Evolutionary conservation across 805 yeast species (phyloP).

Genomic region (Debaryomyces tyrocola): DNA sequence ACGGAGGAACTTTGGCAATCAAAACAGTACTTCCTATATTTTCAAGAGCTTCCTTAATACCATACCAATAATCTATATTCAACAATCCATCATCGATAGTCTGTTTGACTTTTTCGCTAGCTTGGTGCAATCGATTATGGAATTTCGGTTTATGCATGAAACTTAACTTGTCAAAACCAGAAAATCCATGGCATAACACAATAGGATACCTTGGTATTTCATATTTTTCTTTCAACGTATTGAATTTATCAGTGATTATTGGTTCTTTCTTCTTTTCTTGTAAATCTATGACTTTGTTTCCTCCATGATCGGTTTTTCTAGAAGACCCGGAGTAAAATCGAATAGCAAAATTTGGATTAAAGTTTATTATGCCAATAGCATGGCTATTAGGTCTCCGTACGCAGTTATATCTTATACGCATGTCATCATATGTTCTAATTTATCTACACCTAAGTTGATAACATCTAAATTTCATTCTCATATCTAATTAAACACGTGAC

Average conservation of each 20-base stretch:
- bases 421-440: neutral
- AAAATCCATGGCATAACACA: conserved; percentile 82
- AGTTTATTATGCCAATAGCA: no score
- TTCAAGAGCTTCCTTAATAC: conserved; percentile 63
- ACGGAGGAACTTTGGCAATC: conserved; percentile 79
- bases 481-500: neutral
- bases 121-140: neutral
- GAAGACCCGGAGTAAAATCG: neutral
- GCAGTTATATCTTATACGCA: neutral
- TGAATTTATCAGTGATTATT: conserved; percentile 30
- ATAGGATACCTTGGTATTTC: conserved; percentile 69
- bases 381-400: neutral
- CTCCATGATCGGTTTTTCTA: neutral
- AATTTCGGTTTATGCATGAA: conserved; percentile 18
- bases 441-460: no score
- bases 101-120: conserved; percentile 4
- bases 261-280: conserved; percentile 11
- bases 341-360: neutral
- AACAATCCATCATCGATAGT: conserved; percentile 27
- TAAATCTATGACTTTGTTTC: conserved; percentile 2
- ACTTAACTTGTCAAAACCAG: conserved; percentile 66
- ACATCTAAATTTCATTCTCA: neutral
- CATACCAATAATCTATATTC: conserved; percentile 76
- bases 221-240: conserved; percentile 39
- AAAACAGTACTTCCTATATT: conserved; percentile 65